Base-by-base conservation (phyloP, 805 yeast genomes). In the Metschnikowia baotianmanensis region DNA sequence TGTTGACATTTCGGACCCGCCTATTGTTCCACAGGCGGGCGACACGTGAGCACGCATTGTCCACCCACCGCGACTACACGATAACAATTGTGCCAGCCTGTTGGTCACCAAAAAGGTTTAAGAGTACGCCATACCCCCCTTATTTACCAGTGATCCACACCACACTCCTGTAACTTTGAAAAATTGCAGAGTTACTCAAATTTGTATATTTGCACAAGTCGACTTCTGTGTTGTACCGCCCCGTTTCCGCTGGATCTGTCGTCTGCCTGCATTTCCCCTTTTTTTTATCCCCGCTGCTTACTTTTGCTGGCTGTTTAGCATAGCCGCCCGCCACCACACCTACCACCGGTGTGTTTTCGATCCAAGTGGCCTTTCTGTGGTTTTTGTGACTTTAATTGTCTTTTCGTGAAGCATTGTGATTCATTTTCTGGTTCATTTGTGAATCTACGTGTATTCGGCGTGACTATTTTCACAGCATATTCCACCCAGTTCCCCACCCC, bases 51-150 rank as follows among this genome's bases (percentile, higher is more conserved):
- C 22, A 18, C 16, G 21, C 22, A 37, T 23, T 42, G 45, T 32
- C 40, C 40, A 31, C 36, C 38, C 35, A 35, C 43, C 39, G 43
- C 39, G 39, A 25, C 36, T 34, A n/a, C 39, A 36, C 29, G 39
- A 40, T 35, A 40, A 35, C 39, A 35, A 35, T 35, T 34, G 39
- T 40, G 38, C 43, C 38, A 34, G 38, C 26, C 27, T 13, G 15
- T 21, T 20, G 21, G 21, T 30, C 26, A 3, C 26, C 26, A 23
- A n/a, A 23, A n/a, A n/a, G n/a, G n/a, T n/a, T n/a, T n/a, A n/a
- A n/a, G n/a, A n/a, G n/a, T n/a, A n/a, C n/a, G n/a, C n/a, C n/a
- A n/a, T n/a, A 25, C 12, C 13, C 28, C 28, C 36, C 30, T 33
- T 33, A n/a, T n/a, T n/a, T n/a, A 20, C 22, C 15, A 28, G 18